Evolutionary conservation across 306 rosid genomes (phyloP), one percentile per base, ranked within the genome.

Genomic region (Trichosanthes truncata): DNA sequence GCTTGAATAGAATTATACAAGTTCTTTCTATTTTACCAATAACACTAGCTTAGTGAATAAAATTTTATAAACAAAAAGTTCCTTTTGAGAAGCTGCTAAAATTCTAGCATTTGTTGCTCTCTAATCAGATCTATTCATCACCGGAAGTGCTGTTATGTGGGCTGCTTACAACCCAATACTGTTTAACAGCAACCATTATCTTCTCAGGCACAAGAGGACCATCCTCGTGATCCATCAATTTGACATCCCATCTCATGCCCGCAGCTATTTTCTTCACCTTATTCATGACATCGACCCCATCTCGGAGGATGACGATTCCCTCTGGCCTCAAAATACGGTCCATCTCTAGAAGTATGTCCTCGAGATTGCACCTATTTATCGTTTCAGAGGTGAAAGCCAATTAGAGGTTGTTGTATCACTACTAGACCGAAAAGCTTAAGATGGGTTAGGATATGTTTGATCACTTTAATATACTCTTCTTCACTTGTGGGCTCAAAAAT

Each of bases 261-360:
- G 93, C 83, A 53, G 92, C 92, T 60, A 94, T 91, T 78, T 85
- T 89, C 82, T 82, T 88, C 56, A 94, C 93, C 85, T 87, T 87
- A 88, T 87, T 92, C 81, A 93, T 81, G 40, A 91, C 92, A 78
- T 95, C 91, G 0, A 95, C 97, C 84, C 85, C 93, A 6, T 95
- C 99, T 53, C 98, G 83, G 71, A 95, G 78, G 78, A 95, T 83
- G 83, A 91, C 86, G 0, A 88, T 43, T 51, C 99, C 99, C 86
- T 95, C 99, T 0, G 97, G 99, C 82, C 97, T 81, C 84, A 95
- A 81, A 38, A 95, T 89, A 35, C 99, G 93, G 74, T 95, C 99
- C 97, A 95, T 91, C 87, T 95, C 98, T 53, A 95, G 80, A 68
- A 95, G 97, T 61, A 95, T 91, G 88, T 93, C 97, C 85, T 93